phyloP scores from a whole-genome alignment of 1,284 basidiomycete genomes.

The Ustilago bromivora region DNA sequence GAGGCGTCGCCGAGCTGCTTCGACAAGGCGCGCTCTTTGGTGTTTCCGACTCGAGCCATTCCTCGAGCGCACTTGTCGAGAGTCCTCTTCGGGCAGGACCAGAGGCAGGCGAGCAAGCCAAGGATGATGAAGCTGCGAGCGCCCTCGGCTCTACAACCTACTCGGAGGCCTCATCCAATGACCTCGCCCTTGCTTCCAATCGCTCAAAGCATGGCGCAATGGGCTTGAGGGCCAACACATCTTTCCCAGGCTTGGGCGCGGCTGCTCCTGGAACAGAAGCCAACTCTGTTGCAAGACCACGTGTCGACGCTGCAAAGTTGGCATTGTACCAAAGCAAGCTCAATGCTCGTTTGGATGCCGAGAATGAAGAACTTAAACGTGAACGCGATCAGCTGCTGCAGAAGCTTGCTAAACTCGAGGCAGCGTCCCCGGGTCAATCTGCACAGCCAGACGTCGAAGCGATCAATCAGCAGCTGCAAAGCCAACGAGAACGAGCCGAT shows the following conservation, averaged over 20 bases:
- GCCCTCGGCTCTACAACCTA: conserved; percentile 30
- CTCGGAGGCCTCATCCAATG: conserved; percentile 48
- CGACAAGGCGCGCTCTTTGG: conserved; percentile 46
- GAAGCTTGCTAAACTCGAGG: conserved; percentile 30
- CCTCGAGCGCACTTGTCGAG: conserved; percentile 23
- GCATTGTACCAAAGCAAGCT: conserved; percentile 53
- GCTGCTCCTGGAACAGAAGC: conserved; percentile 50
- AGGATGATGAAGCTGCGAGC: conserved; percentile 40
- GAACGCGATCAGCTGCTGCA: conserved; percentile 40
- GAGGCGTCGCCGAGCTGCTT: conserved; percentile 43
- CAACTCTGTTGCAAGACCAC: conserved; percentile 40
- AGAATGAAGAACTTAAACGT: conserved; percentile 51
- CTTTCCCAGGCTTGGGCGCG: conserved; percentile 49
- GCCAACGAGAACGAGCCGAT: conserved; percentile 32
- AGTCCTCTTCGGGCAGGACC: conserved; percentile 30
- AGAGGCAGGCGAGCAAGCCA: conserved; percentile 9
- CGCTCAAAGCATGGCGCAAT: conserved; percentile 40
- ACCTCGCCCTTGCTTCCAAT: conserved; percentile 40
- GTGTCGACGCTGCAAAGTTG: conserved; percentile 47
- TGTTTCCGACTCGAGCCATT: conserved; percentile 32
- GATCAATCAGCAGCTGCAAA: conserved; percentile 20
- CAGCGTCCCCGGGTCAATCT: conserved; percentile 4
- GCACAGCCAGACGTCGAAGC: conserved; percentile 6
- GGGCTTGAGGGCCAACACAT: conserved; percentile 50
- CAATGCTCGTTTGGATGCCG: conserved; percentile 48